Percentiles rank a stretch among this genome's conserved stretches.
phyloP scores from a whole-genome alignment of 768 basidiomycete species.

The Strobilomyces echinocephalus region DNA sequence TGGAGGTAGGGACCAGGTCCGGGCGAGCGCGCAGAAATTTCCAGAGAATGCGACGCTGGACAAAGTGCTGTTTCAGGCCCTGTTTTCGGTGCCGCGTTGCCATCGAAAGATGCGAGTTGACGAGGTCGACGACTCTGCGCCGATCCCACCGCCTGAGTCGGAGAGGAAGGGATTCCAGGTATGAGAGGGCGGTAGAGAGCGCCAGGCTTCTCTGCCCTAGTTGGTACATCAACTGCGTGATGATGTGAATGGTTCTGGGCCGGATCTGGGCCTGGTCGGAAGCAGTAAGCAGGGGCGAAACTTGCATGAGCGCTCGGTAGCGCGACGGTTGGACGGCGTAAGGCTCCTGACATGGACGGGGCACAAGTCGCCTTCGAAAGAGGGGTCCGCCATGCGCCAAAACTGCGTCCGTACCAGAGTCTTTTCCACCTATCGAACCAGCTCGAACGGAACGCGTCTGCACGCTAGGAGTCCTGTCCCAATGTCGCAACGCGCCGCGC shows the following conservation, averaged over 20 bases:
- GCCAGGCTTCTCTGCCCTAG: constrained; percentile 38
- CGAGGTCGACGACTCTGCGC: constrained; percentile 43
- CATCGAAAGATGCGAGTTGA: constrained; percentile 44
- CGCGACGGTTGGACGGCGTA: constrained; percentile 19
- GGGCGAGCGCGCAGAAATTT: constrained; percentile 44
- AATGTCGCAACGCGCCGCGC: constrained; percentile 30
- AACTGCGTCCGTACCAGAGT: neutral
- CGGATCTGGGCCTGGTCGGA: constrained; percentile 33
- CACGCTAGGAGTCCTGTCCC: constrained; percentile 1
- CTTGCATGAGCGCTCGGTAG: constrained; percentile 38
- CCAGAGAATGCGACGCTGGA: constrained; percentile 40
- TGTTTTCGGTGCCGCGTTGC: constrained; percentile 26
- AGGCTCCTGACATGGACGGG: constrained; percentile 11
- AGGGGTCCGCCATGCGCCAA: neutral
- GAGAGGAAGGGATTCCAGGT: constrained; percentile 46
- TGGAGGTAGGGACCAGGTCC: constrained; percentile 50
- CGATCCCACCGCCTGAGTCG: constrained; percentile 33
- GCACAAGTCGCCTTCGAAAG: constrained; percentile 12
- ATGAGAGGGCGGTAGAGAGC: constrained; percentile 41
- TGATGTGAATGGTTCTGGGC: constrained; percentile 40
- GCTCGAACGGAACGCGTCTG: neutral
- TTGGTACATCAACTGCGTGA: constrained; percentile 46
- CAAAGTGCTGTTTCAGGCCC: constrained; percentile 42
- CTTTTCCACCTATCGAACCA: neutral
- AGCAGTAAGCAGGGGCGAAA: constrained; percentile 36